A percentile compares a stretch with the other conserved stretches of the same genome.
Evolutionary conservation across 139 green algal species (phyloP).

Genomic region (Volvox africanus): DNA sequence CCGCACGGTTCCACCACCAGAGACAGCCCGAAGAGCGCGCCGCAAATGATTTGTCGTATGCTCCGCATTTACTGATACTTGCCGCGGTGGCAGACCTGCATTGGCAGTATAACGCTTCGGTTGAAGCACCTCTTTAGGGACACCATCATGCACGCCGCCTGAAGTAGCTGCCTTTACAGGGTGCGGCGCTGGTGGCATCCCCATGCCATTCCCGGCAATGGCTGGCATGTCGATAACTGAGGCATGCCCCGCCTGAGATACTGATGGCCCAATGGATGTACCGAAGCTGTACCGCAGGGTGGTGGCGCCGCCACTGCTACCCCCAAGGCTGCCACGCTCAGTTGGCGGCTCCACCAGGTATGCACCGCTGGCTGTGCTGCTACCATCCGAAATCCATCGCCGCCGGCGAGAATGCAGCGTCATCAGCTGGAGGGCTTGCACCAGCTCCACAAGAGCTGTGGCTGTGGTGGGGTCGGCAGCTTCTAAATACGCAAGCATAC

Average conservation of each 20-base stretch:
- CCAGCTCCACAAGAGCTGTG: conserved; percentile 36
- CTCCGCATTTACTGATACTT: not conserved
- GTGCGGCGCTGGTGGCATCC: not conserved
- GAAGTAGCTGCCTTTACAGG: conserved; percentile 20
- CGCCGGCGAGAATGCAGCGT: conserved; percentile 25
- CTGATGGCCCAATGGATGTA: conserved; percentile 35
- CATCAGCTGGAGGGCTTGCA: conserved; percentile 46
- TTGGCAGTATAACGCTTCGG: not conserved
- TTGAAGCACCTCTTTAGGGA: not conserved
- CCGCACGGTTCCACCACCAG: not conserved
- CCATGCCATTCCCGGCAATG: not conserved
- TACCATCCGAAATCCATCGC: conserved; percentile 26
- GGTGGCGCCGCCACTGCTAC: not conserved
- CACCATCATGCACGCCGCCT: not conserved
- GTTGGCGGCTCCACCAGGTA: not conserved
- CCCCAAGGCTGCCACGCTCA: not conserved
- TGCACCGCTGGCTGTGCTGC: conserved; percentile 10
- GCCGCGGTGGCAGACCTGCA: conserved; percentile 22
- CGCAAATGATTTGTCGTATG: not conserved
- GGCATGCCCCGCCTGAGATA: conserved; percentile 25
- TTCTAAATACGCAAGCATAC: conserved; percentile 44
- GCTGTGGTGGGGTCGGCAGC: conserved; percentile 43
- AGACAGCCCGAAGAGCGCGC: conserved; percentile 30
- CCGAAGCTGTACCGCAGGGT: conserved; percentile 29
- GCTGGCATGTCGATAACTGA: not conserved